These are phyloP conservation scores for Trichoderma sp. DNA, from an alignment of 2,329 filamentous ascomycete species.

Conservation along the genomic window DNA sequence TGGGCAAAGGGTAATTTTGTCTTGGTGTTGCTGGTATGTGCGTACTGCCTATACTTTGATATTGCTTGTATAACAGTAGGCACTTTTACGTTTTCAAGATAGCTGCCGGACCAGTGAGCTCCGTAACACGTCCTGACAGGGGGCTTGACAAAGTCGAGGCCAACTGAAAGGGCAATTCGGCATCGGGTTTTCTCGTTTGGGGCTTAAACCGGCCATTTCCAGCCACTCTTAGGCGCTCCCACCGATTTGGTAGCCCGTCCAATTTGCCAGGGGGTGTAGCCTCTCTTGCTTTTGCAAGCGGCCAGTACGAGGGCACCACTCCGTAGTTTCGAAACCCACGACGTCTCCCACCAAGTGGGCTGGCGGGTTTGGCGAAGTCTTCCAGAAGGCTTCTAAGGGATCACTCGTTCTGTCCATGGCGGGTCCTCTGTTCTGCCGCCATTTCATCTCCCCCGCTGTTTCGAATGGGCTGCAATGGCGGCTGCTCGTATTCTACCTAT, in stretches of 20 bases:
- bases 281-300: neutral
- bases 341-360: conserved; percentile 22
- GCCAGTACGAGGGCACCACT: neutral
- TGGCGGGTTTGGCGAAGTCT: conserved; percentile 17
- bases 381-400: conserved; percentile 21
- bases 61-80: neutral
- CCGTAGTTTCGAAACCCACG: conserved; percentile 5
- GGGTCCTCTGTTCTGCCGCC: conserved; percentile 7
- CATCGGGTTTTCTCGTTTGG: neutral
- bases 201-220: conserved; percentile 6
- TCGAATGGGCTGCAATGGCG: neutral
- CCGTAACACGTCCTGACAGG: conserved; percentile 17
- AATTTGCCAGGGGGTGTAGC: conserved; percentile 13
- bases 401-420: conserved; percentile 2
- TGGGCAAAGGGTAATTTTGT: neutral
- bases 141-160: conserved; percentile 2
- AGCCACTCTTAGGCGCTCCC: conserved; percentile 24
- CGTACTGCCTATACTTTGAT: neutral
- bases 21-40: neutral
- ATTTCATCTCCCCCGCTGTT: neutral
- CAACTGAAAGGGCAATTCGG: conserved; percentile 13
- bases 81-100: neutral
- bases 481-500: conserved; percentile 6
- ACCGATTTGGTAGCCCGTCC: conserved; percentile 27
- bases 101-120: conserved; percentile 19